phyloP scores from a whole-genome alignment of 2,329 filamentous ascomycete species.

The Tolypocladium amazonense region DNA sequence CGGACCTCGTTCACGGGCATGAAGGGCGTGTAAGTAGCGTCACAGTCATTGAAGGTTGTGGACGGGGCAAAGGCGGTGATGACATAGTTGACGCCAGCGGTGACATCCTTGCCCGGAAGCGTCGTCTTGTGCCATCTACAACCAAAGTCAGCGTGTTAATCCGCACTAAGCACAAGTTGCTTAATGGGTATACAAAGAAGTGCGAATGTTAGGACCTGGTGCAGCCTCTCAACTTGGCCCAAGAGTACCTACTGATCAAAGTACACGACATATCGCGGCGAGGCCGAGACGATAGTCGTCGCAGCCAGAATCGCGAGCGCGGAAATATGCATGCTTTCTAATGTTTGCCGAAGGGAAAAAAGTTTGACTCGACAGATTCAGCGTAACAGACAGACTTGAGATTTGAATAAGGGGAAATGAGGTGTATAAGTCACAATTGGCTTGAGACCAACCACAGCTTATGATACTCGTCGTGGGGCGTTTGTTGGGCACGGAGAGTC shows the following conservation, averaged over 20 bases:
- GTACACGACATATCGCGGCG: slow-evolving; percentile 28
- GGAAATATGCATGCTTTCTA: slow-evolving; percentile 6
- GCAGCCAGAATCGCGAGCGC: slow-evolving; percentile 7
- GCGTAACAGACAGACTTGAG: not conserved
- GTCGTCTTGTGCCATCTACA: slow-evolving; percentile 28
- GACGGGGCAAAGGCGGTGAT: slow-evolving; percentile 44
- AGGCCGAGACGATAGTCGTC: slow-evolving; percentile 9
- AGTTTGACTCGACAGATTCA: no score
- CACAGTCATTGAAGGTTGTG: slow-evolving; percentile 31
- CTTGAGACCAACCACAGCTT: not conserved
- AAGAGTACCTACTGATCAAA: slow-evolving; percentile 29
- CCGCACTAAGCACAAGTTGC: no score
- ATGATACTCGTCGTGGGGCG: not conserved
- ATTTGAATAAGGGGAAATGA: not conserved
- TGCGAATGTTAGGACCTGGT: not conserved
- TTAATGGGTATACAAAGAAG: no score
- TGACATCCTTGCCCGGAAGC: slow-evolving; percentile 25
- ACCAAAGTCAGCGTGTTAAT: no score
- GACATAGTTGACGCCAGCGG: slow-evolving; percentile 39
- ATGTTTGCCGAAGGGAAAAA: not conserved
- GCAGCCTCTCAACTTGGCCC: not conserved
- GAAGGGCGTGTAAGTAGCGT: slow-evolving; percentile 39
- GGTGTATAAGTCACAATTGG: not conserved
- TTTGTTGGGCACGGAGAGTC: not conserved
- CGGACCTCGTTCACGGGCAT: slow-evolving; percentile 39